These are phyloP conservation scores for Suillus fuscotomentosus DNA, from an alignment of 768 basidiomycete genomes.

Conservation along the genomic window DNA sequence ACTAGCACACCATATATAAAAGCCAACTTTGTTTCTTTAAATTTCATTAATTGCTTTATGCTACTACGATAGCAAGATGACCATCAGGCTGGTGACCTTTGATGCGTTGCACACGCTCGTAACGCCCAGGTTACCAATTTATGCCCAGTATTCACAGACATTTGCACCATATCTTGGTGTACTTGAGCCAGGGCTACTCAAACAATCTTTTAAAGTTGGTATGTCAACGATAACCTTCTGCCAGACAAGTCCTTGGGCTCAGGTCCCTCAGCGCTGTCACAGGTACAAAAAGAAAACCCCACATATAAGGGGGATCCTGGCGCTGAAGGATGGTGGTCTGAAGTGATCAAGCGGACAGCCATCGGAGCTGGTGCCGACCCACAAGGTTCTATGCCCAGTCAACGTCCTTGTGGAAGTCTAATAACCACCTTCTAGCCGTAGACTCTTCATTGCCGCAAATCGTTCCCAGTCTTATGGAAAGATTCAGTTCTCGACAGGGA, in stretches of 20 bases:
- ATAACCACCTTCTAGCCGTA: slow-evolving; percentile 42
- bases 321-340: slow-evolving; percentile 68
- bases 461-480: slow-evolving; percentile 55
- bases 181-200: slow-evolving; percentile 51
- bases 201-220: slow-evolving; percentile 62
- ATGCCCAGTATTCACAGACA: slow-evolving; percentile 57
- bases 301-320: slow-evolving; percentile 49
- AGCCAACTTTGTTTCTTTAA: not conserved
- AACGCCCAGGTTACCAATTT: slow-evolving; percentile 63
- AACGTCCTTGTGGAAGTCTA: slow-evolving; percentile 9
- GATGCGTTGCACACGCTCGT: slow-evolving; percentile 78
- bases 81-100: slow-evolving; percentile 70
- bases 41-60: not conserved
- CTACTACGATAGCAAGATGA: slow-evolving; percentile 4
- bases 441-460: slow-evolving; percentile 53
- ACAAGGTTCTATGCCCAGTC: slow-evolving; percentile 36
- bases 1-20: not conserved
- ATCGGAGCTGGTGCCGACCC: slow-evolving; percentile 70
- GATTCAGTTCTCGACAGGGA: slow-evolving; percentile 71
- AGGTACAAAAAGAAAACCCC: slow-evolving; percentile 58
- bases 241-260: not conserved
- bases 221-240: slow-evolving; percentile 8
- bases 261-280: slow-evolving; percentile 38
- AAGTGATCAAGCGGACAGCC: slow-evolving; percentile 73
- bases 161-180: slow-evolving; percentile 69